phyloP scores from a whole-genome alignment of 2,329 filamentous ascomycete genomes.

The Verticillium longisporum region DNA sequence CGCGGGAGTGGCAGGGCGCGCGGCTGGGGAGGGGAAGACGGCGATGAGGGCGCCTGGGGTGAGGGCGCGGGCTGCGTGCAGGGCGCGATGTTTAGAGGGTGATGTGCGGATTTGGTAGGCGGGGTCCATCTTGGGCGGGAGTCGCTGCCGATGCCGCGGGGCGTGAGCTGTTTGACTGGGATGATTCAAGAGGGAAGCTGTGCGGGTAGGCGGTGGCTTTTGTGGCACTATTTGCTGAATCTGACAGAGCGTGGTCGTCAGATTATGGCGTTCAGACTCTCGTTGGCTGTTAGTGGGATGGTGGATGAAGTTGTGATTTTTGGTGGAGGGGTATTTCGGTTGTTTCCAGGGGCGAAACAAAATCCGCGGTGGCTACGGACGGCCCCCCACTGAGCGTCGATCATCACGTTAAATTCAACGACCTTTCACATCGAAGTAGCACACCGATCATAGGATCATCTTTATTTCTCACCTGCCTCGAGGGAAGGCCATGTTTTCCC shows the following conservation, averaged over 20 bases:
- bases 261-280: neutral
- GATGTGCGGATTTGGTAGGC: neutral
- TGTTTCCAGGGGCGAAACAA: no score
- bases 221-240: neutral
- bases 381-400: no score
- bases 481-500: no score
- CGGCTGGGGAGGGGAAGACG: slow-evolving; percentile 27
- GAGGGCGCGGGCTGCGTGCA: slow-evolving; percentile 35
- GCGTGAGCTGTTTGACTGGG: neutral
- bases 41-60: slow-evolving; percentile 38
- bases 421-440: no score
- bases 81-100: slow-evolving; percentile 33
- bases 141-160: neutral
- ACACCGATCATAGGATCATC: no score
- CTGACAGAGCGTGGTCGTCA: neutral
- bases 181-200: neutral
- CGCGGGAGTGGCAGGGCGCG: slow-evolving; percentile 37
- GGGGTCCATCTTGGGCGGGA: neutral
- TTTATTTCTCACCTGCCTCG: no score
- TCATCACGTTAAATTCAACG: no score
- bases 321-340: neutral
- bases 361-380: no score
- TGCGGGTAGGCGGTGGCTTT: no score
- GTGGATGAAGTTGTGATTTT: neutral
- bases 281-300: neutral